Percentiles rank a stretch among this genome's conserved stretches.
Conservation (phyloP, 2,329 filamentous ascomycete genomes). For the Xylaria hypoxylon region DNA sequence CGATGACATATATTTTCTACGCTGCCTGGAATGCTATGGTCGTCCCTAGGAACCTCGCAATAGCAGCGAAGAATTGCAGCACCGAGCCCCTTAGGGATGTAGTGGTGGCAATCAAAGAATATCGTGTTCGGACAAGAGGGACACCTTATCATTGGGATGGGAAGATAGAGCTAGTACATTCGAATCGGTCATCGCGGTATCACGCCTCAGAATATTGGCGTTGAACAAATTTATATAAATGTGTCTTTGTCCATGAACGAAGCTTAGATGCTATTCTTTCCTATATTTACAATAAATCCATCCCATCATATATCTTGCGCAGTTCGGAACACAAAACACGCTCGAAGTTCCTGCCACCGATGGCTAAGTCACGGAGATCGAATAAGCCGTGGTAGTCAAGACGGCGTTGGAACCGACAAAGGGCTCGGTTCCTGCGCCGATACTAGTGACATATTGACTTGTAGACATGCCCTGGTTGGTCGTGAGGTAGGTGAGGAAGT, state of each 20-base stretch:
- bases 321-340: background rate
- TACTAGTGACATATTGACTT: conserved; percentile 62
- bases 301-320: background rate
- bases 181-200: conserved; percentile 36
- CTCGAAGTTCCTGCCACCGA: background rate
- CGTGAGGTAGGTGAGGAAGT: conserved; percentile 66
- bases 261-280: conserved; percentile 1
- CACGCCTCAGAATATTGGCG: conserved; percentile 45
- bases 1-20: conserved; percentile 59
- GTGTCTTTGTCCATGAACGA: background rate
- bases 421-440: conserved; percentile 46
- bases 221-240: conserved; percentile 22
- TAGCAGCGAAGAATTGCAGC: conserved; percentile 29
- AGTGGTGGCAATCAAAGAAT: conserved; percentile 48
- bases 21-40: conserved; percentile 65
- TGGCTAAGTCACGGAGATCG: conserved; percentile 34
- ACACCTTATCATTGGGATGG: conserved; percentile 49
- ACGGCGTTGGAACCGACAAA: conserved; percentile 57
- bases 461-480: conserved; percentile 56
- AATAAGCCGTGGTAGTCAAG: conserved; percentile 52
- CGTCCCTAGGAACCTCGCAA: conserved; percentile 49
- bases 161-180: conserved; percentile 47
- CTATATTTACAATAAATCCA: conserved; percentile 17
- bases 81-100: conserved; percentile 44
- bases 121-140: conserved; percentile 45